Evolutionary conservation across 129 eudicot genomes (phyloP), one percentile per base, ranked within the genome.

Genomic region (Flaveria bidentis): DNA sequence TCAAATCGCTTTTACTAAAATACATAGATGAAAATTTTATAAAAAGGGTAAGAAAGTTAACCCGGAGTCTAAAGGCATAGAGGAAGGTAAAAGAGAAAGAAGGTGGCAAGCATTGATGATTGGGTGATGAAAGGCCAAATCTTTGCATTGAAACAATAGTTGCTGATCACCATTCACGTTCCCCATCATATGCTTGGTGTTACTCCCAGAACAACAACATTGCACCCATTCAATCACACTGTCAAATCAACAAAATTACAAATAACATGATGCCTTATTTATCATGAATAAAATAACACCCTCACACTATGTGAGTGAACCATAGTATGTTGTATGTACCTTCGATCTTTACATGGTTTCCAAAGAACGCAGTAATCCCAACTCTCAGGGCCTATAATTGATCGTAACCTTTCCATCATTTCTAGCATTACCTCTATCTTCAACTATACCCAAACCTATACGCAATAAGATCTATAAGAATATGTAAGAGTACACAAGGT

Each of bases 361-460:
- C 99, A 94, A 25, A 94, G 69, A 57, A 91, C 90, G 76, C 89
- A 87, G 46, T 94, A 94, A 79, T 91, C 97, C 97, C 96, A 94
- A 78, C 86, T 76, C 67, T 88, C 87, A 16, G 79, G 69, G 22
- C 91, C 91, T 47, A 94, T 85, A 44, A 89, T 62, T 16, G 89
- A 86, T 71, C 96, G 82, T 56, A 94, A 86, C 82, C 84, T 89
- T 69, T 87, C 92, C 79, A 86, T 77, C 13, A 89, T 74, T 47
- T 71, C 82, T 60, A 85, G 96, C 74, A 88, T 72, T 62, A 90
- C 76, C 73, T 75, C 83, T 92, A 90, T 88, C 60, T 75, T 82
- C 28, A 74, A 60, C 58, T 3, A 53, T 71, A 53, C 64, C 28
- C 66, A 52, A 52, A 44, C 2, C 11, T 10, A 8, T 7, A 44